Base-by-base conservation (phyloP, 148 eudicot genomes). In the Cornus florida region DNA sequence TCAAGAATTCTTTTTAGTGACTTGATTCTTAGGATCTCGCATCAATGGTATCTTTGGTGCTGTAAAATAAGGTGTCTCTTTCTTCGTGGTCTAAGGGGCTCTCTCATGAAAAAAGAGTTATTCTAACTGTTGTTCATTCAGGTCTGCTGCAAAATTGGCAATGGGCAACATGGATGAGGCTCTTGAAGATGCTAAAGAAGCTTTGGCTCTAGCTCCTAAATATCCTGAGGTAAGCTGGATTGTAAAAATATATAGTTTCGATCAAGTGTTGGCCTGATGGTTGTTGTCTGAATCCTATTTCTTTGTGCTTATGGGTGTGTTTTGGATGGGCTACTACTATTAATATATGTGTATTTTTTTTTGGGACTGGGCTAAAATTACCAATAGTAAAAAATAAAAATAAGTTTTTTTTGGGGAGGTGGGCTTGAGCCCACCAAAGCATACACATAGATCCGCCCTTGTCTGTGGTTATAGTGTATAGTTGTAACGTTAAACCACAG, bases 121-220 rank as follows among this genome's bases (percentile, higher is more conserved):
- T 14, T 67, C 39, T 50, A 4, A 56, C 14, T 73, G 13, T 46
- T 20, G 33, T 79, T 33, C 19, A 62, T 76, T 77, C 86, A 95
- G 97, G 85, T 88, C 92, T 75, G 83, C 84, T 83, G 89, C 79
- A 75, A 87, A 89, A 79, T 83, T 95, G 86, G 86, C 79, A 60
- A 78, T 83, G 79, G 90, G 94, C 64, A 83, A 91, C 80, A 46
- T 87, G 24, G 41, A 48, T 75, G 93, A 83, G 83, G 97, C 98
- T 79, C 91, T 93, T 84, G 94, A 85, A 82, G 98, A 95, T 88
- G 94, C 87, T 71, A 82, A 84, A 75, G 88, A 89, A 75, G 91
- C 94, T 83, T 79, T 87, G 81, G 56, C 62, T 67, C 70, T 85
- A 69, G 90, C 92, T 67, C 94, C 94, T 67, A 77, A 80, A 20